These are phyloP conservation scores for Glebionis coronaria DNA, from an alignment of 129 eudicot genomes.

Conservation along the genomic window DNA sequence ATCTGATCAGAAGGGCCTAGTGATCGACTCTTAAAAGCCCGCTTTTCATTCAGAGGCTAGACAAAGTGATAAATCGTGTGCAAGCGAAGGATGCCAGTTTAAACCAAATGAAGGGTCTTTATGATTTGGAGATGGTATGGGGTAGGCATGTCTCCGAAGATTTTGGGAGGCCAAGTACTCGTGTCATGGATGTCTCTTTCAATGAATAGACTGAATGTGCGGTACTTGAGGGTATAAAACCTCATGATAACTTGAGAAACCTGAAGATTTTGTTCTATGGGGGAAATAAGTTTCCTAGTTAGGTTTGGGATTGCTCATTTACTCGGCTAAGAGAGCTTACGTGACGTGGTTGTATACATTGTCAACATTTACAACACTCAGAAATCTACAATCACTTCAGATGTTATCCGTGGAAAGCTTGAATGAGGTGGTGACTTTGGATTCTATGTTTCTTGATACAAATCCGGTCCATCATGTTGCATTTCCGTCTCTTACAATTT, in stretches of 20 bases:
- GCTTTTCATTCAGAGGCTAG: not conserved
- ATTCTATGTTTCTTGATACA: too few species aligned
- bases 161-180: not conserved
- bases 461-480: too few species aligned
- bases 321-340: not conserved
- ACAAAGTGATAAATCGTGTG: not conserved
- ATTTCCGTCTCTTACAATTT: too few species aligned
- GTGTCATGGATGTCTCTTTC: not conserved
- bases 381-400: too few species aligned
- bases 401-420: too few species aligned
- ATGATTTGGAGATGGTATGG: not conserved
- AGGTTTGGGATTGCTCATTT: not conserved
- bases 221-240: not conserved
- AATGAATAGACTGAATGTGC: not conserved
- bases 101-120: not conserved
- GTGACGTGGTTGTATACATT: not conserved
- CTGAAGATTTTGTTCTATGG: not conserved
- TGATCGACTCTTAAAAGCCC: not conserved
- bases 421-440: too few species aligned
- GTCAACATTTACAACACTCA: too few species aligned
- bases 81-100: conserved; percentile 4
- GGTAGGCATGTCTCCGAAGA: too few species aligned
- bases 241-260: not conserved
- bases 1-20: not conserved
- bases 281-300: not conserved